Base-by-base conservation (phyloP, 2,329 filamentous ascomycete species). In the Proliferodiscus dingleyae region DNA sequence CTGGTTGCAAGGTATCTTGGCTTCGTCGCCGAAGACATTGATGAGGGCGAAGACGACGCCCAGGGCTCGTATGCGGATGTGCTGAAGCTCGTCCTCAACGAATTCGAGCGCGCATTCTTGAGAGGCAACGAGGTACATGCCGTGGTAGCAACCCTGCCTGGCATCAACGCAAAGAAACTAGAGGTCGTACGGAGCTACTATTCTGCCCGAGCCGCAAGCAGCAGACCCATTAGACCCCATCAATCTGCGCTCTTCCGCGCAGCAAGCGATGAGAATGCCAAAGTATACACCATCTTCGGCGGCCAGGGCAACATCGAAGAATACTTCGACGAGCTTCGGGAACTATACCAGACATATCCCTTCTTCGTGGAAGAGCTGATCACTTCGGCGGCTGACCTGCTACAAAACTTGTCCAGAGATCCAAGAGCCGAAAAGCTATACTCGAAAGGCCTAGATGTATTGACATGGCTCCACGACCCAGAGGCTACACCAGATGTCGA, bases 221-320 rank as follows among this genome's bases (percentile, higher is more conserved):
- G 90, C 63, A 79, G 93, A 59, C 80, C 87, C 42, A 91, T 96
- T 64, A 90, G 89, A 70, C 80, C 88, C 22, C 91, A 98, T 66
- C 87, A 95, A 65, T 97, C 94, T 32, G 94, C 93, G 28, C 78
- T 98, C 37, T 80, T 96, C 63, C 81, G 93, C 57, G 91, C 93
- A 41, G 89, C 89, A 8, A 83, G 86, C 37, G 90, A 96, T 52
- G 84, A 81, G 51, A 82, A 83, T 45, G 90, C 90, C 44, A 84
- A 81, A 59, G 80, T 98, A 49, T 98, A 95, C 72, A 90, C 84
- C 55, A 89, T 98, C 51, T 95, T 97, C 57, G 93, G 93, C 49
- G 93, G 93, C 5, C 93, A 98, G 67, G 93, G 93, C 59, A 98
- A 98, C 68, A 97, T 98, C 54, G 91, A 98, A 69, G 94, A 98